Base-by-base conservation (phyloP, 305 asterid genomes). In the Fraxinus albicans region DNA sequence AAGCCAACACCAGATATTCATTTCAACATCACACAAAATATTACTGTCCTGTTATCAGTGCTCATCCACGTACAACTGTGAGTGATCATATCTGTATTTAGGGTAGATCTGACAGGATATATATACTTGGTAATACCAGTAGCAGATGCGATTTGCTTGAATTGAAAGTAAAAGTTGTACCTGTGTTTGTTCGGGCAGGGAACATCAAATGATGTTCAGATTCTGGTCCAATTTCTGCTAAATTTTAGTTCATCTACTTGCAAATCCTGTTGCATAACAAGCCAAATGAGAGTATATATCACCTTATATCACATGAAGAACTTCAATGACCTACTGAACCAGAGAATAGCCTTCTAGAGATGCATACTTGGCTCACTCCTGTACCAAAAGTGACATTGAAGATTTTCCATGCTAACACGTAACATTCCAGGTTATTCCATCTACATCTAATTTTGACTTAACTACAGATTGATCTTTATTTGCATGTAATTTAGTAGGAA, bases 381-480 rank as follows among this genome's bases (percentile, higher is more conserved):
- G 95, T 83, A 81, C 97, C 87, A 75, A 94, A 92, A 83, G 92
- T 94, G 84, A 96, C 91, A 86, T 97, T 93, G 98, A 76, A 98
- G 98, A 88, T 93, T 96, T 76, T 98, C 99, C 99, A 96, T 96
- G 91, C 99, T 94, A 77, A 96, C 94, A 86, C 99, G 98, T 94
- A 33, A 92, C 96, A 73, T 91, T 89, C 98, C 99, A 94, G 83
- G 79, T 82, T 50, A 83, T 70, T 60, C 97, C 99, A 81, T 94
- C 92, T 15, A 96, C 96, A 27, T 86, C 92, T 79, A 96, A 83
- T 79, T 82, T 86, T 76, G 92, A 91, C 87, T 89, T 92, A 79
- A 94, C 95, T 58, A 84, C 97, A 13, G 94, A 90, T 78, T 93
- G 91, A 81, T 86, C 94, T 81, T 86, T 87, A 81, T 91, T 94